Conservation (phyloP, 2,329 filamentous ascomycete species). For the Fusarium staphyleae region DNA sequence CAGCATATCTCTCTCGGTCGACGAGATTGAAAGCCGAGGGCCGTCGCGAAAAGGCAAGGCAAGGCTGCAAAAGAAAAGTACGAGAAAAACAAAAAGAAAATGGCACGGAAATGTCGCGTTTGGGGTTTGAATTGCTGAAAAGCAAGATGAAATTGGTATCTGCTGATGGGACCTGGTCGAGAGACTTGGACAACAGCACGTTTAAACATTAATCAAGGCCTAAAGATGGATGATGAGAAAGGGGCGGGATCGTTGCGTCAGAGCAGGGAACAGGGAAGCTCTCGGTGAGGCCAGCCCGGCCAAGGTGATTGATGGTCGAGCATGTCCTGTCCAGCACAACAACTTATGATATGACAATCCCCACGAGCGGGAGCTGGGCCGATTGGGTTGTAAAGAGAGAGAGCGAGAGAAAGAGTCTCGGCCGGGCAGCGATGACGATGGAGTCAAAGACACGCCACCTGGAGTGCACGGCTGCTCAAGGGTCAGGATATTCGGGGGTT, state of each 20-base stretch:
- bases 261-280: conserved; percentile 8
- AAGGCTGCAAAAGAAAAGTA: not conserved
- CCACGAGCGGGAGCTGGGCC: conserved; percentile 30
- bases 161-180: conserved; percentile 3
- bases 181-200: no score
- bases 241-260: conserved; percentile 23
- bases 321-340: no score
- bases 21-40: conserved; percentile 24
- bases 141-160: not conserved
- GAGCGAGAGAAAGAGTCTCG: no score
- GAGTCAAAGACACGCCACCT: conserved; percentile 38
- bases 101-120: not conserved
- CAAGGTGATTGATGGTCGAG: no score
- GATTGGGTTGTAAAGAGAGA: conserved; percentile 15
- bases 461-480: no score
- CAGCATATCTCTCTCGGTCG: no score
- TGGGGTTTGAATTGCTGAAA: not conserved
- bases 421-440: no score
- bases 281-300: conserved; percentile 29
- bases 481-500: conserved; percentile 33
- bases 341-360: conserved; percentile 4
- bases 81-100: not conserved
- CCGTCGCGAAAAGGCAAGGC: conserved; percentile 5
- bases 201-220: no score
- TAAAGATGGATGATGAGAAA: no score